phyloP scores from a whole-genome alignment of 2,329 filamentous ascomycete species.

The Periconia sp. region DNA sequence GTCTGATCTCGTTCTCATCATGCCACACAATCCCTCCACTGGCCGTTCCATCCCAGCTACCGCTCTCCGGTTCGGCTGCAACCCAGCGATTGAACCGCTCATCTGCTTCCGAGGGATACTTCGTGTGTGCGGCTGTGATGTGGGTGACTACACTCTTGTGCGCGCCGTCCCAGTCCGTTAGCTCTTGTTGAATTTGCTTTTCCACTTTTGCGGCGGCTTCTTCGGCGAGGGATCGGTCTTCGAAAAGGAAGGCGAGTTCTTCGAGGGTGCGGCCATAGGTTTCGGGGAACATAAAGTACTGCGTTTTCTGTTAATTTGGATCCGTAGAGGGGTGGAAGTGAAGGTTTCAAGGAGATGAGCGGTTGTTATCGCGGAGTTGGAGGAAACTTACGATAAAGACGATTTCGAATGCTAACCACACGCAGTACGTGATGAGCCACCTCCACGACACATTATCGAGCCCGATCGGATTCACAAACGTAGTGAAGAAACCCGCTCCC shows the following conservation, averaged over 20 bases:
- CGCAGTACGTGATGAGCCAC: slow-evolving; percentile 63
- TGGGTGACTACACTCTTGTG: not conserved
- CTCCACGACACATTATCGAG: slow-evolving; percentile 64
- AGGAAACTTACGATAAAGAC: slow-evolving; percentile 51
- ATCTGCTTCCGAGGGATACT: not conserved
- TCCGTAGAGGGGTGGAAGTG: not conserved
- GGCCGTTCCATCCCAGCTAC: not conserved
- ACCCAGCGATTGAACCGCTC: not conserved
- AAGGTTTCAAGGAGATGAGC: not conserved
- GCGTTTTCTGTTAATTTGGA: not conserved
- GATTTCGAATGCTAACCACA: slow-evolving; percentile 63
- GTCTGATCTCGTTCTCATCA: not conserved
- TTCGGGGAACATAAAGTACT: slow-evolving; percentile 68
- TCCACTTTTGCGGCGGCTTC: slow-evolving; percentile 30
- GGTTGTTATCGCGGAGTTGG: not conserved
- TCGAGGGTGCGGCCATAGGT: slow-evolving; percentile 71
- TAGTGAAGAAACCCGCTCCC: slow-evolving; percentile 61
- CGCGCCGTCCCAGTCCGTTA: not conserved
- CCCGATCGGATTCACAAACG: slow-evolving; percentile 63
- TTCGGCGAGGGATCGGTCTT: slow-evolving; percentile 30
- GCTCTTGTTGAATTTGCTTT: slow-evolving; percentile 32
- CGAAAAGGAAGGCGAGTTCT: slow-evolving; percentile 57
- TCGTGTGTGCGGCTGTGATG: not conserved
- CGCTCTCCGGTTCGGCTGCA: not conserved
- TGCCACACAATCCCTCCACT: not conserved